These are phyloP conservation scores for Fusarium citri DNA, from an alignment of 2,329 filamentous ascomycete genomes.

Conservation along the genomic window DNA sequence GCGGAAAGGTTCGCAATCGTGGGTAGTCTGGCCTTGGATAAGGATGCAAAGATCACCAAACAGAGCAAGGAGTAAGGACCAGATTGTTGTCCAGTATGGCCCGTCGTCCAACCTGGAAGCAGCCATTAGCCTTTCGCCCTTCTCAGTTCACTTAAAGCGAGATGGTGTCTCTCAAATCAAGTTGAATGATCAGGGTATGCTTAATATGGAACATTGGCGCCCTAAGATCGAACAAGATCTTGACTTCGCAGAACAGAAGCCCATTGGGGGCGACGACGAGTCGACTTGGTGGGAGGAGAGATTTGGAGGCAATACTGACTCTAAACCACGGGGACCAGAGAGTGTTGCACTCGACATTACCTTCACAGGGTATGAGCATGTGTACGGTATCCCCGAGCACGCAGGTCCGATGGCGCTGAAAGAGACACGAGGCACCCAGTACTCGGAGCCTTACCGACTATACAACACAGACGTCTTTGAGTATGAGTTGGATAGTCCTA, in stretches of 20 bases:
- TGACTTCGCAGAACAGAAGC: slow-evolving; percentile 54
- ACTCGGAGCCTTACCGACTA: slow-evolving; percentile 89
- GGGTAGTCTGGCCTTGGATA: slow-evolving; percentile 80
- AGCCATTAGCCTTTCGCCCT: slow-evolving; percentile 84
- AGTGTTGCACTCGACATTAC: slow-evolving; percentile 91
- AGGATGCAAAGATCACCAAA: slow-evolving; percentile 73
- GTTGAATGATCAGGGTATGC: slow-evolving; percentile 87
- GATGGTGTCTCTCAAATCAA: slow-evolving; percentile 85
- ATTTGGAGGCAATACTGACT: slow-evolving; percentile 95
- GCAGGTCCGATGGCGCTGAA: slow-evolving; percentile 88
- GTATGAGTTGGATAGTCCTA: slow-evolving; percentile 95
- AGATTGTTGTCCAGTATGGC: slow-evolving; percentile 84
- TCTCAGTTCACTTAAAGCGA: slow-evolving; percentile 86
- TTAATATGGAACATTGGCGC: slow-evolving; percentile 97
- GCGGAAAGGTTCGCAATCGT: slow-evolving; percentile 87
- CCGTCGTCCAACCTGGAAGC: slow-evolving; percentile 81
- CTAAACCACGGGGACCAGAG: slow-evolving; percentile 94
- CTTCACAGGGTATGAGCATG: slow-evolving; percentile 90
- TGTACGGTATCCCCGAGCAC: slow-evolving; percentile 95
- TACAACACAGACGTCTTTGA: slow-evolving; percentile 99
- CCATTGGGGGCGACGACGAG: slow-evolving; percentile 71
- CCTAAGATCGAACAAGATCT: slow-evolving; percentile 75
- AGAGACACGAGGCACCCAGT: slow-evolving; percentile 87
- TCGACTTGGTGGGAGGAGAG: slow-evolving; percentile 98
- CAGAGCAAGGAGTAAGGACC: slow-evolving; percentile 73